Conservation (phyloP, 192 early-diverging fungal species). For the Gigaspora rosea region DNA sequence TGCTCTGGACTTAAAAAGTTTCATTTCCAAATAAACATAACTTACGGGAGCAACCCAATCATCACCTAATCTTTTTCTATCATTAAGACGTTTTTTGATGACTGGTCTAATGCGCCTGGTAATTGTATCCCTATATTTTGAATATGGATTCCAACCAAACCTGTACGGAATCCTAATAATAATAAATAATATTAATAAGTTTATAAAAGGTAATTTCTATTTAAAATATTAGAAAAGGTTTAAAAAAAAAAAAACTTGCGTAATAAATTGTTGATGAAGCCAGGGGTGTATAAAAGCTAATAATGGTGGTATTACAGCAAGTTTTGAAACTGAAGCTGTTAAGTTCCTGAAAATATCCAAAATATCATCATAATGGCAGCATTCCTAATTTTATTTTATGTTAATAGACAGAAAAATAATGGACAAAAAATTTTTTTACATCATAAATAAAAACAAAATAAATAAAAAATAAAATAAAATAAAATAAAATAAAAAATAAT, state of each 20-base stretch:
- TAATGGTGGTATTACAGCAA: too few species aligned
- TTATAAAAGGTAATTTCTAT: not conserved
- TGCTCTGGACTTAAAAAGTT: not conserved
- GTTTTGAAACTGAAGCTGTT: too few species aligned
- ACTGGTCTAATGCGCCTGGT: not conserved
- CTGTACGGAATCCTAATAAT: not conserved
- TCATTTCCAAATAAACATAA: not conserved
- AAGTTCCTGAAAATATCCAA: too few species aligned
- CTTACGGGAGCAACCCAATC: not conserved
- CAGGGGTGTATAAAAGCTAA: too few species aligned
- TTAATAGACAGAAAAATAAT: not conserved
- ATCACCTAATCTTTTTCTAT: not conserved
- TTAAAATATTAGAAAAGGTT: too few species aligned
- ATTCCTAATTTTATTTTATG: not conserved
- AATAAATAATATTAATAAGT: not conserved
- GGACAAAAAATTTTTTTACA: not conserved
- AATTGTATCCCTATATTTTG: not conserved
- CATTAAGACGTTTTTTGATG: constrained; percentile 3
- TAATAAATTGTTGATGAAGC: not conserved
- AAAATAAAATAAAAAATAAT: too few species aligned
- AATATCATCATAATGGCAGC: too few species aligned
- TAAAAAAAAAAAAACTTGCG: not conserved
- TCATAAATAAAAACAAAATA: not conserved
- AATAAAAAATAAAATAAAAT: not conserved
- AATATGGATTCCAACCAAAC: not conserved